Base-by-base conservation (phyloP, 2,329 filamentous ascomycete species). In the Colletotrichum trifolii region DNA sequence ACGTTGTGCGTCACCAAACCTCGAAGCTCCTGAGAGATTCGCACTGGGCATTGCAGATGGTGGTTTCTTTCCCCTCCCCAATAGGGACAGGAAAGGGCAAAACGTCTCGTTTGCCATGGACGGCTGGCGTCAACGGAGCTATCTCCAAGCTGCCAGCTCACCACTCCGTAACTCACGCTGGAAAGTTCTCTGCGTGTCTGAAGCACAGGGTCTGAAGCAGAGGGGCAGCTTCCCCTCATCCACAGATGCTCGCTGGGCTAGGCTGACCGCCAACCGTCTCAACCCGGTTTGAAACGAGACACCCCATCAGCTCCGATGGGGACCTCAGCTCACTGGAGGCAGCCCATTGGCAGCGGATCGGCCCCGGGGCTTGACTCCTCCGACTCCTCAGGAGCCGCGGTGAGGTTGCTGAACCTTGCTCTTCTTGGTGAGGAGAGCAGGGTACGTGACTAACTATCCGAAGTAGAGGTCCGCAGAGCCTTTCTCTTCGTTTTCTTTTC, bases 181-280 rank as follows among this genome's bases (percentile, higher is more conserved):
- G 25, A 25, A 25, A 25, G 25, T 25, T 25, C 4, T 25, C 4
- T 25, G 25, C 25, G 25, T 5, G 25, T 25, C 25, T 25, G 25
- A 25, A 25, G 25, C 25, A 25, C 4, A 25, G 25, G 25, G 25
- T 25, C 25, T 25, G 25, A 25, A n/a, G 48, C 47, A 36, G 48
- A 34, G 38, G 34, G 13, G 7, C 34, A 25, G 39, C 33, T 52
- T 10, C 56, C 43, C 43, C 39, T 56, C 34, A 48, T 38, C 40
- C 25, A 25, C 25, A 25, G 25, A 25, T 25, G 25, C 25, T 25
- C 25, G 25, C 25, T 25, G 25, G 25, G 25, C 39, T 55, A 52
- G 62, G 52, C 40, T 62, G 62, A 62, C 62, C 62, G 62, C 62
- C 40, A 55, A 65, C 62, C 62, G 52, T 65, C 57, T 62, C 62